A percentile compares a stretch with the other conserved stretches of the same genome.
Evolutionary conservation across 2,329 filamentous ascomycete species (phyloP).

Genomic region (Talaromyces atroroseus): DNA sequence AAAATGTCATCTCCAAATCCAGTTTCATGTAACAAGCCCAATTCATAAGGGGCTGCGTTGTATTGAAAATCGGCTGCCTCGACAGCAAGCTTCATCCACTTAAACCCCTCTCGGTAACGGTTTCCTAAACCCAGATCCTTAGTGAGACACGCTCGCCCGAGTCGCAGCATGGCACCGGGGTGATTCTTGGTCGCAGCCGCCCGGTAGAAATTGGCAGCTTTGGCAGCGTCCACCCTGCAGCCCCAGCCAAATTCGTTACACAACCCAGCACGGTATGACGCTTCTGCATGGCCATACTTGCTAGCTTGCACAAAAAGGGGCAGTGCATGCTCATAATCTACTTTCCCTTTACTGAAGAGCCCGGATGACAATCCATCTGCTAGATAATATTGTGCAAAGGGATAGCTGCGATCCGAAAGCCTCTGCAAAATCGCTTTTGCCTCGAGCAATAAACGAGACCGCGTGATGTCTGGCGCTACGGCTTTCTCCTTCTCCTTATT

Average conservation of each 20-base stretch:
- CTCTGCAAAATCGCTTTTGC: slow-evolving; percentile 84
- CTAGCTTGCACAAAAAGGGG: slow-evolving; percentile 87
- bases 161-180: slow-evolving; percentile 86
- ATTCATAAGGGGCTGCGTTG: slow-evolving; percentile 85
- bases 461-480: slow-evolving; percentile 42
- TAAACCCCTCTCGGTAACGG: slow-evolving; percentile 83
- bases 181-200: slow-evolving; percentile 89
- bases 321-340: slow-evolving; percentile 87
- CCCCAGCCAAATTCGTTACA: slow-evolving; percentile 99
- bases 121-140: slow-evolving; percentile 81
- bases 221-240: slow-evolving; percentile 78
- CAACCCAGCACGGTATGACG: slow-evolving; percentile 83
- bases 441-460: slow-evolving; percentile 69
- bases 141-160: slow-evolving; percentile 83
- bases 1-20: slow-evolving; percentile 96
- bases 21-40: slow-evolving; percentile 80
- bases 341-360: slow-evolving; percentile 88
- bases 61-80: slow-evolving; percentile 89
- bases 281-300: slow-evolving; percentile 96
- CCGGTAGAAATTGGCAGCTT: slow-evolving; percentile 90
- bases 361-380: slow-evolving; percentile 92
- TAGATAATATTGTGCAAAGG: slow-evolving; percentile 96
- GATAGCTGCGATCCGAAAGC: slow-evolving; percentile 80
- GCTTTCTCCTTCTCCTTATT: slow-evolving; percentile 16
- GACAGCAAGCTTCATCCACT: slow-evolving; percentile 90